Conservation (phyloP, 1,139 yeast species). For the Kurtzmaniella natalensis region DNA sequence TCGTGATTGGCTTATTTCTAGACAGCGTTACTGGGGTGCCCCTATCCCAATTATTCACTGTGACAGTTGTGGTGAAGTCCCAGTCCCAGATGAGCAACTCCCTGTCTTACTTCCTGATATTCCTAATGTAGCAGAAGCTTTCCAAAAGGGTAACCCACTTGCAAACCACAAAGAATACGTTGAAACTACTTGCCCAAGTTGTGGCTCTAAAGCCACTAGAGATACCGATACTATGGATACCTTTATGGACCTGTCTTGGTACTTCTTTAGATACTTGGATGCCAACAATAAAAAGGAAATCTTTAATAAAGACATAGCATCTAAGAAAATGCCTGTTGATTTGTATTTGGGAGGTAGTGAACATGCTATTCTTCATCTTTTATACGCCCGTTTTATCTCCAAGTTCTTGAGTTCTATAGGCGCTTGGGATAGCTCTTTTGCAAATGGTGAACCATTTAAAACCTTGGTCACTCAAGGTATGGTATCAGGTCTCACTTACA, state of each 20-base stretch:
- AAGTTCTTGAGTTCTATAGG: slow-evolving; percentile 68
- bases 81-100: slow-evolving; percentile 80
- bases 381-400: slow-evolving; percentile 79
- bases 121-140: slow-evolving; percentile 24
- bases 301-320: slow-evolving; percentile 50
- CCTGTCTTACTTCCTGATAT: slow-evolving; percentile 77
- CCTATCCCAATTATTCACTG: slow-evolving; percentile 96
- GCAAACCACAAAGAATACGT: slow-evolving; percentile 66
- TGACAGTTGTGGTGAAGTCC: slow-evolving; percentile 75
- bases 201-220: slow-evolving; percentile 68
- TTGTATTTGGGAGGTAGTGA: slow-evolving; percentile 93
- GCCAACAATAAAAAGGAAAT: slow-evolving; percentile 54
- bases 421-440: slow-evolving; percentile 39
- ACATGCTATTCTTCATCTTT: slow-evolving; percentile 87
- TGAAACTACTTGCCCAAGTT: slow-evolving; percentile 73
- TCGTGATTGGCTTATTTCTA: slow-evolving; percentile 89
- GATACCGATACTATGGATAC: slow-evolving; percentile 99
- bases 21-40: slow-evolving; percentile 98
- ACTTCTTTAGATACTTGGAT: slow-evolving; percentile 80
- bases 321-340: slow-evolving; percentile 73
- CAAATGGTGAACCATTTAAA: slow-evolving; percentile 73
- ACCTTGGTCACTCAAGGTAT: slow-evolving; percentile 89
- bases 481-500: slow-evolving; percentile 90
- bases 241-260: slow-evolving; percentile 97
- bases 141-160: slow-evolving; percentile 55